Evolutionary conservation across 169 alveolate genomes (phyloP).

Genomic region (Perkinsus olseni): DNA sequence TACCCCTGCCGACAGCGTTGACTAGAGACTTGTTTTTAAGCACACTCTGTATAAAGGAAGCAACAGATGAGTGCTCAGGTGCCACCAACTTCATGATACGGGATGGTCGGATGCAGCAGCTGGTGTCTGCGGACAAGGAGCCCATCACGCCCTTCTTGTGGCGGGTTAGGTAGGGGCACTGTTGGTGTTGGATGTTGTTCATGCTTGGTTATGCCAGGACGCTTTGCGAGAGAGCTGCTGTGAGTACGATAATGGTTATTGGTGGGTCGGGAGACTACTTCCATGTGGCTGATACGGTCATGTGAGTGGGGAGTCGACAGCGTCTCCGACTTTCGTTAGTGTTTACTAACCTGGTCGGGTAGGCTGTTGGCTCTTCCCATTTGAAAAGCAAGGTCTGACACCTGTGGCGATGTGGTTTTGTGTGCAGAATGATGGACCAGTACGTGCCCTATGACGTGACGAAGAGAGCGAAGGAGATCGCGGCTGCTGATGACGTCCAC

Average conservation of each 20-base stretch:
- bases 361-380: no score
- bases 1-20: no score
- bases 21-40: no score
- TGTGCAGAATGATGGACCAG: constrained; percentile 20
- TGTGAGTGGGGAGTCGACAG: no score
- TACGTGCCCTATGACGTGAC: constrained; percentile 35
- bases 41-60: no score
- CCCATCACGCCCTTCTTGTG: constrained; percentile 43
- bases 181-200: no score
- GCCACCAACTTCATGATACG: constrained; percentile 48
- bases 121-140: constrained; percentile 41
- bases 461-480: constrained; percentile 28
- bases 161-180: background rate
- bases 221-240: background rate
- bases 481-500: background rate
- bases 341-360: background rate
- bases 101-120: constrained; percentile 22
- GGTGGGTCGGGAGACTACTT: constrained; percentile 50
- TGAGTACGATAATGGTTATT: constrained; percentile 31
- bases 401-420: background rate
- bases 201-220: background rate
- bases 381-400: background rate
- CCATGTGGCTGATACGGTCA: constrained; percentile 37
- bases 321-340: background rate
- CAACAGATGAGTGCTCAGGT: no score